A percentile compares a stretch with the other conserved stretches of the same genome.
Evolutionary conservation across 805 yeast genomes (phyloP).

Genomic region (Sungouiella blattae): DNA sequence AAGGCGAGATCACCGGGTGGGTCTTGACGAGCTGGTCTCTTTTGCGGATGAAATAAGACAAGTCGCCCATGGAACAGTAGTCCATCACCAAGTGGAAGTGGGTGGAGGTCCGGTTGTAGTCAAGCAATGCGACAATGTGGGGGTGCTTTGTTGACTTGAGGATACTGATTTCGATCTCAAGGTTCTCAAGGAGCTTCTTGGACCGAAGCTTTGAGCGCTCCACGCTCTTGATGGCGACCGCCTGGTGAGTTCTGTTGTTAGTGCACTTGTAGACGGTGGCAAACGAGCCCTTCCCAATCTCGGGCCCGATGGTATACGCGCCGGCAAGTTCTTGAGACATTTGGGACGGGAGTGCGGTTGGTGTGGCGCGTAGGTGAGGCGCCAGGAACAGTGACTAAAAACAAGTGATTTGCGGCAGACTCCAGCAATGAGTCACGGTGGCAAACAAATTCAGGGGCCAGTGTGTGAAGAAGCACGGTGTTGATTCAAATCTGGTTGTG

Average conservation of each 20-base stretch:
- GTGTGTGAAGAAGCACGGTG: too few species aligned
- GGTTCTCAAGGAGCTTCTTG: slow-evolving; percentile 82
- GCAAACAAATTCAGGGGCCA: too few species aligned
- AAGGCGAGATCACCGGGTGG: slow-evolving; percentile 74
- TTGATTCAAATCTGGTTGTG: too few species aligned
- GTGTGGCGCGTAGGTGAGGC: too few species aligned
- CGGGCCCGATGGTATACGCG: slow-evolving; percentile 61
- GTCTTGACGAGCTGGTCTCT: slow-evolving; percentile 66
- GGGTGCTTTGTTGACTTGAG: slow-evolving; percentile 87
- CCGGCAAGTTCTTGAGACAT: slow-evolving; percentile 22
- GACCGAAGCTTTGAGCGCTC: slow-evolving; percentile 76
- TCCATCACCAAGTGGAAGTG: slow-evolving; percentile 94
- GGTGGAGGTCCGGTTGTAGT: slow-evolving; percentile 70
- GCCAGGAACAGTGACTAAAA: too few species aligned
- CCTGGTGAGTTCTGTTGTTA: slow-evolving; percentile 45
- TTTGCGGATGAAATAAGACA: slow-evolving; percentile 79
- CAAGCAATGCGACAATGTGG: slow-evolving; percentile 83
- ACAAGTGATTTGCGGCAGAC: too few species aligned
- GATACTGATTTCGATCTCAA: slow-evolving; percentile 89
- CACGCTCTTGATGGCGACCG: slow-evolving; percentile 89
- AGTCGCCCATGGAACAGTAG: slow-evolving; percentile 92
- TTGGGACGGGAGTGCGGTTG: neutral
- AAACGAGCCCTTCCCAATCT: slow-evolving; percentile 93
- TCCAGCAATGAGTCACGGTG: too few species aligned
- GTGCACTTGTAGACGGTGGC: slow-evolving; percentile 92